phyloP scores from a whole-genome alignment of 2,329 filamentous ascomycete genomes.

The Beauveria brongniartii region DNA sequence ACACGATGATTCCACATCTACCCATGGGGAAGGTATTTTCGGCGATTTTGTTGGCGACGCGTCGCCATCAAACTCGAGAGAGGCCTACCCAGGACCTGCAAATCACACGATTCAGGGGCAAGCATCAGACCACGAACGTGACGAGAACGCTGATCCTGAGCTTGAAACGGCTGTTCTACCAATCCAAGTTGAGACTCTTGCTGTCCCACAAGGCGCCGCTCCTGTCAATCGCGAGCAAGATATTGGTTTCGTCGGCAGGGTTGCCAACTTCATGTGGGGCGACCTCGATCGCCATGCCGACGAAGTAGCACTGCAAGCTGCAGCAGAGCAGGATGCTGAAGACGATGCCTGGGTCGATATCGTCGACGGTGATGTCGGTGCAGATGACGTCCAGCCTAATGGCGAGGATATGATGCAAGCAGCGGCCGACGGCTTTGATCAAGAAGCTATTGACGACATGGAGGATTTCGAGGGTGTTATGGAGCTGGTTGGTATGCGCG shows the following conservation, averaged over 20 bases:
- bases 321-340: conserved; percentile 36
- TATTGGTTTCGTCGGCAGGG: conserved; percentile 13
- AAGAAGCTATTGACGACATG: conserved; percentile 70
- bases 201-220: conserved; percentile 10
- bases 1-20: background rate
- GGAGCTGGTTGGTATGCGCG: conserved; percentile 93
- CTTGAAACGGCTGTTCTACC: background rate
- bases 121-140: background rate
- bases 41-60: background rate
- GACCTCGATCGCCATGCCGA: conserved; percentile 35
- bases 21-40: background rate
- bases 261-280: conserved; percentile 57
- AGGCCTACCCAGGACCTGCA: background rate
- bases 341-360: conserved; percentile 40
- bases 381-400: conserved; percentile 32
- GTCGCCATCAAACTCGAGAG: background rate
- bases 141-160: background rate
- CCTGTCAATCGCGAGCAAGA: conserved; percentile 4
- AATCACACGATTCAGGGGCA: background rate
- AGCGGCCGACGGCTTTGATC: conserved; percentile 53
- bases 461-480: conserved; percentile 95
- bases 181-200: background rate
- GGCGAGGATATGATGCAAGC: conserved; percentile 17
- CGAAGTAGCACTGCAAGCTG: conserved; percentile 17
- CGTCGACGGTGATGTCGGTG: conserved; percentile 34